Base-by-base conservation (phyloP, 2,329 filamentous ascomycete species). In the Colletotrichum phormii region DNA sequence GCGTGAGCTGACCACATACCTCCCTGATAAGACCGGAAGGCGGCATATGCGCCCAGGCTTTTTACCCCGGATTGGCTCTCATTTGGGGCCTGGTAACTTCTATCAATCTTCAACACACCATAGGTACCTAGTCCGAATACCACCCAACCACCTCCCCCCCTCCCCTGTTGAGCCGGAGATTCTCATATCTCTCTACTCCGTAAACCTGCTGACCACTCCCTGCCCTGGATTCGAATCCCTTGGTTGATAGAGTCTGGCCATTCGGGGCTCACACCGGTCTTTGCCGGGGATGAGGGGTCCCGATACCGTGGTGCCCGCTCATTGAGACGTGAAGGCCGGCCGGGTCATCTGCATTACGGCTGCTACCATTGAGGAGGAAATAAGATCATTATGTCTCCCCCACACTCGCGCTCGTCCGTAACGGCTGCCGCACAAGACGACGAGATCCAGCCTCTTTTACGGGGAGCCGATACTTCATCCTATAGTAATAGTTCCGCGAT, bases 381-480 rank as follows among this genome's bases (percentile, higher is more conserved):
- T 64, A 69, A 65, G 22, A 73, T 37, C 35, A 62, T 42, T 66
- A 61, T 61, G 66, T 33, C 61, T 51, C 55, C 37, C 37, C 35
- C 60, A 22, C 55, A 65, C 35, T 37, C 60, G 18, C 55, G 61
- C 22, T 37, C 22, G 4, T 42, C 49, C n/a, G 22, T 5, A 55
- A 18, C 46, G 54, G 55, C 49, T 4, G 35, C 15, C 13, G 37
- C 60, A 29, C 54, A 69, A 37, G 65, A 54, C 22, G 62, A 63
- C 33, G 67, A 72, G 33, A 72, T 67, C 22, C 57, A 59, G 49
- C 71, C 71, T 26, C 71, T 73, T 24, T 61, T 73, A 6, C 18
- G 24, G 18, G 42, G 33, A 42, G 22, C 26, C 15, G 15, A 33
- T 11, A 18, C 15, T 46, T 59, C n/a, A 46, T 37, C 62, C 11